These are phyloP conservation scores for Raffaelea albimanens DNA, from an alignment of 2,329 filamentous ascomycete genomes.

Conservation along the genomic window DNA sequence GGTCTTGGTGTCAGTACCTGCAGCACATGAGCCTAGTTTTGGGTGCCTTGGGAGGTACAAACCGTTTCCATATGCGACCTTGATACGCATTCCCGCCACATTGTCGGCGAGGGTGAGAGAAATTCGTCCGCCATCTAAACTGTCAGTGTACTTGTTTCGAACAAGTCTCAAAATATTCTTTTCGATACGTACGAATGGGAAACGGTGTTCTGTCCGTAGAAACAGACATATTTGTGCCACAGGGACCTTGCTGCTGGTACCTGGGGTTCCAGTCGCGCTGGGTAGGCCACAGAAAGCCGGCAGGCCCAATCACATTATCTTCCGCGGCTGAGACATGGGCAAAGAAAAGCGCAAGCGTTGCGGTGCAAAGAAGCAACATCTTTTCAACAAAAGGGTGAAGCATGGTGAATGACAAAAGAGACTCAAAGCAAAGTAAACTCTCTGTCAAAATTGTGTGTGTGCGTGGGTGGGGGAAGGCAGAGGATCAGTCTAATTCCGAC, in stretches of 20 bases:
- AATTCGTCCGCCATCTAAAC: background rate
- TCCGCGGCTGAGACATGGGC: background rate
- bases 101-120: background rate
- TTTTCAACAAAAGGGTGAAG: background rate
- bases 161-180: background rate
- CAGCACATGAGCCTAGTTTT: background rate
- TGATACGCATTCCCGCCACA: background rate
- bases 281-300: background rate
- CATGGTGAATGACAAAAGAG: background rate
- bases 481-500: background rate
- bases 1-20: background rate
- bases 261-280: background rate
- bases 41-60: background rate
- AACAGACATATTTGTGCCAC: background rate
- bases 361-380: background rate
- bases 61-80: background rate
- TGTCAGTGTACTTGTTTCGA: background rate
- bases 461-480: background rate
- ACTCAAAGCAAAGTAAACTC: background rate
- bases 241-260: background rate
- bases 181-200: background rate
- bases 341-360: background rate
- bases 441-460: background rate
- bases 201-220: background rate
- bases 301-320: background rate